Conservation (phyloP, 2,329 filamentous ascomycete species). For the Neopestalotiopsis sp. region DNA sequence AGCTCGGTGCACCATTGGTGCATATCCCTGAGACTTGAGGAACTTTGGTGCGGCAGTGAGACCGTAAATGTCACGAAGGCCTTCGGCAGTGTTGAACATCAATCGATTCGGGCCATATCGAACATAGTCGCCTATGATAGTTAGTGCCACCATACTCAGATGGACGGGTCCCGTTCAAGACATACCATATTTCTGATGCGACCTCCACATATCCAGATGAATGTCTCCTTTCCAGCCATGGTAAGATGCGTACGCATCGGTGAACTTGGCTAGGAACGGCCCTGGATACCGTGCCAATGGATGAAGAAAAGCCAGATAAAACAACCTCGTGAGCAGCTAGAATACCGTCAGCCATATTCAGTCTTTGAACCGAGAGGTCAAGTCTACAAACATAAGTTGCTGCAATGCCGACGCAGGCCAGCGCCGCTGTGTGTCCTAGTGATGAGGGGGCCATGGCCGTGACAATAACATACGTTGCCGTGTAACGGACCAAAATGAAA, state of each 20-base stretch:
- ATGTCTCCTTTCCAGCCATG: conserved; percentile 59
- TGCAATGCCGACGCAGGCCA: neutral
- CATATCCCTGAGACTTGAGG: conserved; percentile 17
- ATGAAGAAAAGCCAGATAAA: conserved; percentile 19
- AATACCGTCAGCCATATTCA: neutral
- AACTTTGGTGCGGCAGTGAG: conserved; percentile 14
- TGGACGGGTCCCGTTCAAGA: conserved; percentile 24
- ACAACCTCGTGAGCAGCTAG: neutral
- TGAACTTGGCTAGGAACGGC: conserved; percentile 50
- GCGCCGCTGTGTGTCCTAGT: neutral
- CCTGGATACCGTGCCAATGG: conserved; percentile 21
- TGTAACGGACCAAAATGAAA: neutral
- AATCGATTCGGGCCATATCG: conserved; percentile 21
- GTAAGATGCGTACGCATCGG: conserved; percentile 49
- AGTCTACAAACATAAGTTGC: neutral
- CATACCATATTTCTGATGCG: conserved; percentile 54
- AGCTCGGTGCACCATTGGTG: conserved; percentile 15
- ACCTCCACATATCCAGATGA: conserved; percentile 55
- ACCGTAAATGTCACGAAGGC: conserved; percentile 19
- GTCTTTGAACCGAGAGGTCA: neutral
- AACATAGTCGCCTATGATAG: conserved; percentile 18
- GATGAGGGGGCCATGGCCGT: neutral
- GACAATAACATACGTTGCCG: neutral
- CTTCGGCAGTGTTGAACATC: conserved; percentile 21
- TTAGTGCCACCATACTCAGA: neutral